phyloP scores from a whole-genome alignment of 176 grass and related monocot genomes.

The Alloteropsis semialata region DNA sequence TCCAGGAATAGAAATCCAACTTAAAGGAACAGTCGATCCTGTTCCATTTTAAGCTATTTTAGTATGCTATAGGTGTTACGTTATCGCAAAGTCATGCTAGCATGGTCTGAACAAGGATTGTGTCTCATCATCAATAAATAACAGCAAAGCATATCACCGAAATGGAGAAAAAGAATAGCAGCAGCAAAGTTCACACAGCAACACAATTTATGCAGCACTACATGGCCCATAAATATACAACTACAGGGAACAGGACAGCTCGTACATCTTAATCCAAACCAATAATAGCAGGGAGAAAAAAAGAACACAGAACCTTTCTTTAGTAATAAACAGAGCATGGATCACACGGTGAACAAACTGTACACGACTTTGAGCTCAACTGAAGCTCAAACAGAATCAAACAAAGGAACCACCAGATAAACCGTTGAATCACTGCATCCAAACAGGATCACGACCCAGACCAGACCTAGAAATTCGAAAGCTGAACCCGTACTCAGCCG shows the following conservation, averaged over 20 bases:
- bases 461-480: neutral
- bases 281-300: neutral
- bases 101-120: neutral
- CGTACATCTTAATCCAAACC: neutral
- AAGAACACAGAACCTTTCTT: neutral
- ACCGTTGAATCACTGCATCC: neutral
- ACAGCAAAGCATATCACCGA: neutral
- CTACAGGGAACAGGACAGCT: neutral
- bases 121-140: neutral
- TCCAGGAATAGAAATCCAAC: neutral
- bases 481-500: neutral
- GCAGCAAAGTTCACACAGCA: neutral
- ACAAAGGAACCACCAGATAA: neutral
- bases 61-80: neutral
- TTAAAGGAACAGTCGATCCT: neutral
- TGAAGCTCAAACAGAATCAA: neutral
- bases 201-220: neutral
- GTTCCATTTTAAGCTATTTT: neutral
- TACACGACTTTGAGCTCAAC: neutral
- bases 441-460: neutral
- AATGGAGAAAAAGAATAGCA: neutral
- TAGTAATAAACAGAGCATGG: neutral
- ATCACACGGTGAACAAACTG: slow-evolving; percentile 10
- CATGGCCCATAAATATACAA: neutral
- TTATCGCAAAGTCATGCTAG: neutral